Conservation (phyloP, 106 monocot genomes). For the Dioscorea zingiberensis region DNA sequence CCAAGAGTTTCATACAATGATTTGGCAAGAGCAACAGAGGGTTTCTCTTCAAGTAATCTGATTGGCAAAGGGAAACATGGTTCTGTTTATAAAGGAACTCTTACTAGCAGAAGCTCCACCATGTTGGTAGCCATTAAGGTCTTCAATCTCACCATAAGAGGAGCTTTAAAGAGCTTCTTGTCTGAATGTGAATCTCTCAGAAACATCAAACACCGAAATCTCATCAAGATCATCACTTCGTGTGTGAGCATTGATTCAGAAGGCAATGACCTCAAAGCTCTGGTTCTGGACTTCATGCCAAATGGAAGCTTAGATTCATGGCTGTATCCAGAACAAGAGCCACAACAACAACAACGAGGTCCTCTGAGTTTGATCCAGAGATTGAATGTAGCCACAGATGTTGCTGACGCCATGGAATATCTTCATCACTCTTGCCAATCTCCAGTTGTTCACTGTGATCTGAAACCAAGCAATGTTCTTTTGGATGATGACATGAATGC, state of each 20-base stretch:
- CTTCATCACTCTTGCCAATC: conserved; percentile 2
- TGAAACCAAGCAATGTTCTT: conserved; percentile 13
- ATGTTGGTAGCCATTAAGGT: conserved; percentile 3
- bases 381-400: conserved; percentile 1
- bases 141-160: background rate
- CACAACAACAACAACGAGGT: background rate
- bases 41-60: conserved; percentile 1
- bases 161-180: conserved; percentile 4
- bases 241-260: background rate
- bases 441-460: conserved; percentile 4
- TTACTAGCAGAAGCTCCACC: background rate
- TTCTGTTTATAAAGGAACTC: conserved; percentile 7
- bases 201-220: conserved; percentile 1
- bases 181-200: conserved; percentile 4
- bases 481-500: conserved; percentile 28
- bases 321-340: background rate
- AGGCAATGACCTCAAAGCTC: conserved; percentile 6
- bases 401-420: background rate
- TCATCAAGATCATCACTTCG: conserved; percentile 8
- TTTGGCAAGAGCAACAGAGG: conserved; percentile 1
- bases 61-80: background rate
- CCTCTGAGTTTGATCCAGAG: conserved; percentile 4
- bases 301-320: conserved; percentile 9
- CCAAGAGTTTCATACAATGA: conserved; percentile 1
- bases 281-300: conserved; percentile 13